Evolutionary conservation across 1,139 yeast species (phyloP).

Genomic region (Yamadazyma taylorii): DNA sequence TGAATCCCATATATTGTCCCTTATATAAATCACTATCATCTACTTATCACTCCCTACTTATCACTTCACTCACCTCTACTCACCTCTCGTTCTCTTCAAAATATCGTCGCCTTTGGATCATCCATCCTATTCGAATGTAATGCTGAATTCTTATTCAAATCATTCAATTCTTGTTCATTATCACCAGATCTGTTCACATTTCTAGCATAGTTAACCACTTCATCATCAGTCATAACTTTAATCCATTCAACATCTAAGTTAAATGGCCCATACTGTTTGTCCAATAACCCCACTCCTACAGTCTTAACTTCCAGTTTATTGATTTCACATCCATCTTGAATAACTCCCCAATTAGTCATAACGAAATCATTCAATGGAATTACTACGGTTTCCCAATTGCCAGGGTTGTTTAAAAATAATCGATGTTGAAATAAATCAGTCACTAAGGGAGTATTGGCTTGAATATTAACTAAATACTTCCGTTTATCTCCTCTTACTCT

Average conservation of each 20-base stretch:
- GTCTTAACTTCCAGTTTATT: conserved; percentile 69
- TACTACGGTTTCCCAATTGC: conserved; percentile 82
- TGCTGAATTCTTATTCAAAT: conserved; percentile 20
- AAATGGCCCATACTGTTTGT: conserved; percentile 78
- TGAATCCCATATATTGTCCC: not conserved
- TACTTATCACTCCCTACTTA: too few species aligned
- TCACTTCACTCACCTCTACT: too few species aligned
- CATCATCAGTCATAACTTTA: conserved; percentile 63
- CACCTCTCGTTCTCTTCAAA: too few species aligned
- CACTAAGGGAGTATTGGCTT: conserved; percentile 74
- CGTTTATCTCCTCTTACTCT: conserved; percentile 75
- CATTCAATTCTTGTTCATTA: conserved; percentile 15
- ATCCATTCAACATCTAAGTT: conserved; percentile 71
- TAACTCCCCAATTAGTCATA: conserved; percentile 78
- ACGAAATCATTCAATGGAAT: conserved; percentile 79
- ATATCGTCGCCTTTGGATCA: conserved; percentile 36
- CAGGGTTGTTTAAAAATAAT: conserved; percentile 69
- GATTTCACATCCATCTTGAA: conserved; percentile 64
- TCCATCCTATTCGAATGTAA: conserved; percentile 22
- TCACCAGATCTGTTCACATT: conserved; percentile 18
- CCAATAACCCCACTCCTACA: conserved; percentile 77
- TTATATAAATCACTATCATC: too few species aligned
- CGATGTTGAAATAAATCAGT: conserved; percentile 85
- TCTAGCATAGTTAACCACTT: conserved; percentile 37
- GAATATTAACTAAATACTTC: conserved; percentile 76